Evolutionary conservation across 192 early-diverging fungal genomes (phyloP), one percentile per base, ranked within the genome.

Genomic region (Geranomyces michiganensis): DNA sequence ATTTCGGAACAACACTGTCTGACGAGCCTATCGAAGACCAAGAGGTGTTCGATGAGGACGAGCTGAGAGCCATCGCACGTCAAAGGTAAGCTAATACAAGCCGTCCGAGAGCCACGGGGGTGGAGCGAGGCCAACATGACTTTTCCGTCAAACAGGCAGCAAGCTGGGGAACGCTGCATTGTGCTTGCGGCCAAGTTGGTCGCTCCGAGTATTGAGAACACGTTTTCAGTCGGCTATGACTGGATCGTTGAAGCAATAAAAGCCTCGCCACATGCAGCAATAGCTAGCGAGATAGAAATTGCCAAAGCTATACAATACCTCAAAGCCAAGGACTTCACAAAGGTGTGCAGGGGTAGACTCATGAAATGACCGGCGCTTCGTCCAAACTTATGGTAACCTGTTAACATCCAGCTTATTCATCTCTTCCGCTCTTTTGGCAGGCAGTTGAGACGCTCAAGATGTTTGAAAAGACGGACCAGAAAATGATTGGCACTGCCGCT

Each of bases 301-400:
- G 84, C 86, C 1, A 88, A 88, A 66, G 82, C 86, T 14, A 76
- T 87, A 21, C 84, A 87, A 41, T 87, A 72, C 44, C 46, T 88
- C 5, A 84, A 83, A 62, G 73, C 83, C 6, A 82, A 83, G 58
- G 83, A 88, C 36, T 87, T 85, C 44, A 60, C 45, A 44, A 79
- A 76, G 67, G 80, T 81, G 0, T n/a, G 55, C 31, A n/a, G 9
- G 13, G 19, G 36, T 41, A 41, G 36, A 41, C 10, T 41, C 36
- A 41, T 41, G 36, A 41, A 41, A 41, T 7, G n/a, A n/a, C n/a
- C n/a, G n/a, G n/a, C n/a, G n/a, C n/a, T n/a, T n/a, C n/a, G n/a
- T n/a, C n/a, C n/a, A n/a, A n/a, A n/a, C n/a, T n/a, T n/a, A 41
- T 41, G 36, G 10, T 41, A 41, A 41, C 36, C 36, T 3, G 36